A percentile compares a stretch with the other conserved stretches of the same genome.
phyloP scores from a whole-genome alignment of 495 filamentous ascomycete genomes.

The Tuber aestivum region DNA sequence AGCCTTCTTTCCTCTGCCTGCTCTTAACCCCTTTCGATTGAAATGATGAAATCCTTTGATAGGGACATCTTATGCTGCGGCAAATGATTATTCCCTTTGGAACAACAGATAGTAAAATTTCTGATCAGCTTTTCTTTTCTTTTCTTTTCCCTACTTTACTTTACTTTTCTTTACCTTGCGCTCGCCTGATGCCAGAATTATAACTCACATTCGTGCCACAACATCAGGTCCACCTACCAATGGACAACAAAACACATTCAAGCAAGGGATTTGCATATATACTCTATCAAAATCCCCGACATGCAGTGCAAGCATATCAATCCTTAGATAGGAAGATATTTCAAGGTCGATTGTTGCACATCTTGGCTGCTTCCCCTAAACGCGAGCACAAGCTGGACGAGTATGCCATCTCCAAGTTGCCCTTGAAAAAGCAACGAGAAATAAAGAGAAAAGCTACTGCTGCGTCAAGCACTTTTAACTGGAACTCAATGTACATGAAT shows the following conservation, averaged over 20 bases:
- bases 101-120: constrained; percentile 39
- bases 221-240: constrained; percentile 69
- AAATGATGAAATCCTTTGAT: constrained; percentile 92
- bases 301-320: constrained; percentile 70
- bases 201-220: constrained; percentile 40
- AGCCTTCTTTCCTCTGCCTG: constrained; percentile 25
- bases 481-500: constrained; percentile 98
- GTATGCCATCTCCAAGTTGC: constrained; percentile 76
- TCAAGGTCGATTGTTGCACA: constrained; percentile 84
- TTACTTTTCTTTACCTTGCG: constrained; percentile 37
- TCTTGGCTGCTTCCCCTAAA: constrained; percentile 74
- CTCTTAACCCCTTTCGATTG: constrained; percentile 44
- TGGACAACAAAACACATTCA: constrained; percentile 57
- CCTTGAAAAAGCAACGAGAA: constrained; percentile 86
- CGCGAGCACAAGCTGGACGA: constrained; percentile 78
- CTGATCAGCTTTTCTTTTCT: constrained; percentile 44
- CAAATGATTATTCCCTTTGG: constrained; percentile 65
- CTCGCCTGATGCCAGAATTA: constrained; percentile 5
- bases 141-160: too few relatives aligned
- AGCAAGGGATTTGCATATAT: constrained; percentile 89
- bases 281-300: constrained; percentile 61
- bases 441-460: constrained; percentile 76
- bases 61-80: constrained; percentile 99
- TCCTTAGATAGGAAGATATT: constrained; percentile 73
- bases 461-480: constrained; percentile 73